These are phyloP conservation scores for Mycena vulgaris DNA, from an alignment of 768 basidiomycete genomes.

Conservation along the genomic window DNA sequence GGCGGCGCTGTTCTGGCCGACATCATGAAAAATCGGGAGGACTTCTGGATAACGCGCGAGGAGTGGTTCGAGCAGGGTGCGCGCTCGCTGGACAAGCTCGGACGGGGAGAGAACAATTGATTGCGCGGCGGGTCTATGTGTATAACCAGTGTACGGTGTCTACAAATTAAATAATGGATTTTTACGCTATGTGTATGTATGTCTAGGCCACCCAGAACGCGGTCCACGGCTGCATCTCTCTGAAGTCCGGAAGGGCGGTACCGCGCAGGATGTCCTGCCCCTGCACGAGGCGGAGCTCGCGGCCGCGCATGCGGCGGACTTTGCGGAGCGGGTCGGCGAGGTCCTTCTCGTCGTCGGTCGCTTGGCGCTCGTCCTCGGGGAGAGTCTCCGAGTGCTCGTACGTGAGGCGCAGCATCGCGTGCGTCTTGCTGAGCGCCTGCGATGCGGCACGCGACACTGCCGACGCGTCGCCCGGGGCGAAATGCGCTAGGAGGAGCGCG, in stretches of 20 bases:
- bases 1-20: constrained; percentile 99
- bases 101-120: constrained; percentile 68
- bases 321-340: constrained; percentile 72
- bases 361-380: constrained; percentile 70
- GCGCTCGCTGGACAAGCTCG: constrained; percentile 88
- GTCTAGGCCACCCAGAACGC: constrained; percentile 57
- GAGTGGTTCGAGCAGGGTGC: constrained; percentile 96
- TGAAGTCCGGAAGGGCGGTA: constrained; percentile 50
- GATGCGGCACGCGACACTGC: constrained; percentile 73
- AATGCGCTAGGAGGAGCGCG: constrained; percentile 90
- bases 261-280: constrained; percentile 79
- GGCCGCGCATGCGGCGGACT: constrained; percentile 82
- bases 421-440: constrained; percentile 80
- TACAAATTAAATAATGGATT: constrained; percentile 33
- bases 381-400: constrained; percentile 68
- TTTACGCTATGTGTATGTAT: not conserved
- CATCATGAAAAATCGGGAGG: constrained; percentile 95
- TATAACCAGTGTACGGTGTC: constrained; percentile 23
- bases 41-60: constrained; percentile 96
- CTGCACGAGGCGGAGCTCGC: constrained; percentile 90
- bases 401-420: constrained; percentile 78
- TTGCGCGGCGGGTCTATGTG: constrained; percentile 3
- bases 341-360: constrained; percentile 88
- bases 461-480: constrained; percentile 46
- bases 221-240: constrained; percentile 61